These are phyloP conservation scores for Boletus semigastroideus DNA, from an alignment of 1,284 basidiomycete species.

Conservation along the genomic window DNA sequence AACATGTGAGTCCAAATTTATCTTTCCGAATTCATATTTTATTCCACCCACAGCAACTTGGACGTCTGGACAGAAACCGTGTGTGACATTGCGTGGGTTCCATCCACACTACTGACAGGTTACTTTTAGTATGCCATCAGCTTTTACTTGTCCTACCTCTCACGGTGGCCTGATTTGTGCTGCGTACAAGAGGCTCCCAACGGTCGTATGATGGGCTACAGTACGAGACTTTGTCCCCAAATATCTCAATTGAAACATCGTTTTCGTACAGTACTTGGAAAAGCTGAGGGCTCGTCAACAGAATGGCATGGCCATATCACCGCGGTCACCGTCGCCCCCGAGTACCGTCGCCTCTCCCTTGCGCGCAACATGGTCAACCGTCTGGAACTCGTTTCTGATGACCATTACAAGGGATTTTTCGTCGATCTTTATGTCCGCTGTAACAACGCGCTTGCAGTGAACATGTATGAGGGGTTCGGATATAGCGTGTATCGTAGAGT, in stretches of 20 bases:
- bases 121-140: constrained; percentile 69
- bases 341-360: constrained; percentile 83
- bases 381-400: constrained; percentile 80
- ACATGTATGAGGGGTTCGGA: constrained; percentile 84
- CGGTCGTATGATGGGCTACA: constrained; percentile 85
- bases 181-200: constrained; percentile 75
- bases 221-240: constrained; percentile 42
- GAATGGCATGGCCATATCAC: constrained; percentile 93
- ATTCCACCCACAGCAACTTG: constrained; percentile 63
- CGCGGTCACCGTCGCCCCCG: constrained; percentile 87
- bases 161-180: constrained; percentile 89
- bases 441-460: constrained; percentile 72
- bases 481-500: constrained; percentile 88
- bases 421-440: constrained; percentile 91
- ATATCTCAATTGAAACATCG: constrained; percentile 5
- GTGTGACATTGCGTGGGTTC: constrained; percentile 24
- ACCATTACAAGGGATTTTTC: constrained; percentile 76
- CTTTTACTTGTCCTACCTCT: constrained; percentile 86
- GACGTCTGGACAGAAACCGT: constrained; percentile 95
- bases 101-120: constrained; percentile 4
- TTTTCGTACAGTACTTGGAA: constrained; percentile 68
- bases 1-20: constrained; percentile 58
- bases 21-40: neutral
- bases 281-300: constrained; percentile 69
- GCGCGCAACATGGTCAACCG: constrained; percentile 81